Evolutionary conservation across 169 alveolate species (phyloP).

Genomic region (Eimeria praecox): DNA sequence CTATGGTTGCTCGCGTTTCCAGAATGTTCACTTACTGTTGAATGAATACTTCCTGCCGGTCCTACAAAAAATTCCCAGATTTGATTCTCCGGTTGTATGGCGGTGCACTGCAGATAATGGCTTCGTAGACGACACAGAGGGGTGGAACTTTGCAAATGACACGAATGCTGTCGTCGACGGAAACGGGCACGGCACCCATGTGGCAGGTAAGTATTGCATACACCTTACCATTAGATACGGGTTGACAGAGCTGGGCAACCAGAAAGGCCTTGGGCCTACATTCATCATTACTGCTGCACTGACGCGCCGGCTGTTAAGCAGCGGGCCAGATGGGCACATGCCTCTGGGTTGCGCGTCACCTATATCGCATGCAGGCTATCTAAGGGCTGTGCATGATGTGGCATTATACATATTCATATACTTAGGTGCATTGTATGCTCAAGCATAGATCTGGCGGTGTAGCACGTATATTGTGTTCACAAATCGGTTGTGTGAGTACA

Average conservation of each 20-base stretch:
- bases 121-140: constrained; percentile 48
- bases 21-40: not conserved
- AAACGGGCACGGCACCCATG: constrained; percentile 80
- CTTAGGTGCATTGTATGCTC: not conserved
- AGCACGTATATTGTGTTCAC: not conserved
- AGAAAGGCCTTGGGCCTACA: not conserved
- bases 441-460: not conserved
- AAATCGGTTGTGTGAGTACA: not conserved
- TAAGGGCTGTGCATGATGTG: not conserved
- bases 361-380: not conserved
- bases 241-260: not conserved
- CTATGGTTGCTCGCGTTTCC: not conserved
- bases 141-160: constrained; percentile 57
- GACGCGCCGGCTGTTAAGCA: not conserved
- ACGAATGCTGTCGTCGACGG: not conserved
- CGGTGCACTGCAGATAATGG: constrained; percentile 43
- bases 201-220: constrained; percentile 57
- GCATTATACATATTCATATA: not conserved
- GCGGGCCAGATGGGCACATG: not conserved
- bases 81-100: not conserved
- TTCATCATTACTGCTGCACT: not conserved
- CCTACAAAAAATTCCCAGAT: not conserved
- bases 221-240: not conserved
- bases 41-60: not conserved
- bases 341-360: not conserved